Conservation (phyloP, 192 early-diverging fungal genomes). For the Phlyctochytrium bullatum region DNA sequence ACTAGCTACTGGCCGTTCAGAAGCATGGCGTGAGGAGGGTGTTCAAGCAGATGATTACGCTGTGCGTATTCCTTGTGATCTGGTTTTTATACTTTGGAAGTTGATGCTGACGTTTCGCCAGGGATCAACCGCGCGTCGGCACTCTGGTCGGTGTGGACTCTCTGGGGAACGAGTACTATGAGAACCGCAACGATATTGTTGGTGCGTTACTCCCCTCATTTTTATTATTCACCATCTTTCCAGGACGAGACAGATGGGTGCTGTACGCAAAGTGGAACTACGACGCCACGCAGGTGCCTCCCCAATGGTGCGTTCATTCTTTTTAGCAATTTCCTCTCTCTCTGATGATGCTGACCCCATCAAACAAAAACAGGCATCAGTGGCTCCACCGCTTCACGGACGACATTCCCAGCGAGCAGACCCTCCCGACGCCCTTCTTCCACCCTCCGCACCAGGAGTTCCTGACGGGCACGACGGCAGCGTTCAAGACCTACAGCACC, state of each 20-base stretch:
- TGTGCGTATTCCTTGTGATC: slow-evolving; percentile 11
- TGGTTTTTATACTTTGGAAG: neutral
- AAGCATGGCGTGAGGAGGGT: slow-evolving; percentile 18
- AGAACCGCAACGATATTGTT: slow-evolving; percentile 44
- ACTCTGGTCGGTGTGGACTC: slow-evolving; percentile 46
- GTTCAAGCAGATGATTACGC: slow-evolving; percentile 26
- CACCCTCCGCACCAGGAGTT: slow-evolving; percentile 32
- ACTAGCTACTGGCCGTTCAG: slow-evolving; percentile 18
- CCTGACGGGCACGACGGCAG: slow-evolving; percentile 43
- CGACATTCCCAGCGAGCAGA: slow-evolving; percentile 41
- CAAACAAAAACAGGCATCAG: slow-evolving; percentile 44
- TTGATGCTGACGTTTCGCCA: slow-evolving; percentile 2
- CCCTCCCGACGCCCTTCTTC: slow-evolving; percentile 47
- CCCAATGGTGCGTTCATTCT: slow-evolving; percentile 44
- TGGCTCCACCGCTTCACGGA: slow-evolving; percentile 55
- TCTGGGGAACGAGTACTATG: slow-evolving; percentile 54
- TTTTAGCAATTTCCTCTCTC: neutral
- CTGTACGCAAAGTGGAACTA: slow-evolving; percentile 53
- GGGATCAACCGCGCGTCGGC: slow-evolving; percentile 44
- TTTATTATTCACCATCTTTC: neutral
- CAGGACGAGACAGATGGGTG: slow-evolving; percentile 50
- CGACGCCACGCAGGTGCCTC: slow-evolving; percentile 49
- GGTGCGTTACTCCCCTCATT: slow-evolving; percentile 17
- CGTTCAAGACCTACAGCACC: slow-evolving; percentile 54
- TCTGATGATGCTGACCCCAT: neutral